Evolutionary conservation across 2,329 filamentous ascomycete genomes (phyloP).

Genomic region (Aspergillus thermomutatus): DNA sequence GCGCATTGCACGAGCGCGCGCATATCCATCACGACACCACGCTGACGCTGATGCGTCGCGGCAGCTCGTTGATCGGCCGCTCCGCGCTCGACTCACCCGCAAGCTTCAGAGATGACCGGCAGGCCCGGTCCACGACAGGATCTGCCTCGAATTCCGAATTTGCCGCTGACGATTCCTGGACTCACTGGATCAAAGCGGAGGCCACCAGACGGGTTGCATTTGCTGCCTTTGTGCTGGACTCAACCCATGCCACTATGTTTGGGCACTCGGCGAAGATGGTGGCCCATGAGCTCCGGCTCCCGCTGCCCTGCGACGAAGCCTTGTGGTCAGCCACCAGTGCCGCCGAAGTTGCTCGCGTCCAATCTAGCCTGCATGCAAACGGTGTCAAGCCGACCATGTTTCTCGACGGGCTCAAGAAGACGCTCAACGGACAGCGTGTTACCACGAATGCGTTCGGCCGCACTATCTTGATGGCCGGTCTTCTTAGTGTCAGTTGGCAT

Average conservation of each 20-base stretch:
- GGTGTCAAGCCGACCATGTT: slow-evolving; percentile 84
- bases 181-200: slow-evolving; percentile 92
- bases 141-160: slow-evolving; percentile 53
- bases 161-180: slow-evolving; percentile 86
- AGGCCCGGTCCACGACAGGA: slow-evolving; percentile 34
- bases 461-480: slow-evolving; percentile 87
- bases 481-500: slow-evolving; percentile 93
- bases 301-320: slow-evolving; percentile 86
- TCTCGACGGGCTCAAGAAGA: slow-evolving; percentile 85
- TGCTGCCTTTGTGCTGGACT: slow-evolving; percentile 91
- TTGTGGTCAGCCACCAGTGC: slow-evolving; percentile 89
- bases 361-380: slow-evolving; percentile 74
- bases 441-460: slow-evolving; percentile 91
- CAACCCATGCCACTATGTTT: slow-evolving; percentile 96
- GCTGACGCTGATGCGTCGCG: slow-evolving; percentile 89
- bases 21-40: slow-evolving; percentile 97
- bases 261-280: slow-evolving; percentile 97
- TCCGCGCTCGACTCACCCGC: slow-evolving; percentile 82
- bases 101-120: slow-evolving; percentile 62
- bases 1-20: slow-evolving; percentile 85
- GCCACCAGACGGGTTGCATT: slow-evolving; percentile 87
- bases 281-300: slow-evolving; percentile 88
- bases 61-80: slow-evolving; percentile 83
- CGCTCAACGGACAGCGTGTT: slow-evolving; percentile 78
- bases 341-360: slow-evolving; percentile 78